phyloP scores from a whole-genome alignment of 768 basidiomycete species.

The Lactarius indigo region DNA sequence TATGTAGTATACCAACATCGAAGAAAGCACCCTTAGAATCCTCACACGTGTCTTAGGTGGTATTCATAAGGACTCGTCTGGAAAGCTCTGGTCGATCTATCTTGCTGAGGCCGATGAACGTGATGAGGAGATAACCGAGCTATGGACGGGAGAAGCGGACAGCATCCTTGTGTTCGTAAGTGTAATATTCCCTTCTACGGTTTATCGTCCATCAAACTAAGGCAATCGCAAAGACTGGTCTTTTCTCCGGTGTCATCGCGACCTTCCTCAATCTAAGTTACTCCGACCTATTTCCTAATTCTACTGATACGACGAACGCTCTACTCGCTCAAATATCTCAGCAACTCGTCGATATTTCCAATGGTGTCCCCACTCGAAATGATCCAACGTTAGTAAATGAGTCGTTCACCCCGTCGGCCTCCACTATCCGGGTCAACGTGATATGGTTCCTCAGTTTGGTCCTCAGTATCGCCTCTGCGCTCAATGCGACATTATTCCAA shows the following conservation, averaged over 20 bases:
- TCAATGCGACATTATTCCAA: neutral
- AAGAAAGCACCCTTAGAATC: no score
- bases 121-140: neutral
- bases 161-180: neutral
- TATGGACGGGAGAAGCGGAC: neutral
- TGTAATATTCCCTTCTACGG: neutral
- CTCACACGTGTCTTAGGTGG: neutral
- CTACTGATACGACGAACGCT: neutral
- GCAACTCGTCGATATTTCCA: neutral
- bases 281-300: neutral
- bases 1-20: no score
- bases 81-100: constrained; percentile 1
- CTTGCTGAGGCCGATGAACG: neutral
- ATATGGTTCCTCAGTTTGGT: neutral
- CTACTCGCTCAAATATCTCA: neutral
- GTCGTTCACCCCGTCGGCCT: no score
- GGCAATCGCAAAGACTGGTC: neutral
- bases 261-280: neutral
- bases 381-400: no score
- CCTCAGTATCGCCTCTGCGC: neutral
- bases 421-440: neutral
- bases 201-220: neutral
- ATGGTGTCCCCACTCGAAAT: neutral
- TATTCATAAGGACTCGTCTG: neutral
- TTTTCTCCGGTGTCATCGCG: neutral